These are phyloP conservation scores for Daedaleopsis nitida DNA, from an alignment of 768 basidiomycete species.

Conservation along the genomic window DNA sequence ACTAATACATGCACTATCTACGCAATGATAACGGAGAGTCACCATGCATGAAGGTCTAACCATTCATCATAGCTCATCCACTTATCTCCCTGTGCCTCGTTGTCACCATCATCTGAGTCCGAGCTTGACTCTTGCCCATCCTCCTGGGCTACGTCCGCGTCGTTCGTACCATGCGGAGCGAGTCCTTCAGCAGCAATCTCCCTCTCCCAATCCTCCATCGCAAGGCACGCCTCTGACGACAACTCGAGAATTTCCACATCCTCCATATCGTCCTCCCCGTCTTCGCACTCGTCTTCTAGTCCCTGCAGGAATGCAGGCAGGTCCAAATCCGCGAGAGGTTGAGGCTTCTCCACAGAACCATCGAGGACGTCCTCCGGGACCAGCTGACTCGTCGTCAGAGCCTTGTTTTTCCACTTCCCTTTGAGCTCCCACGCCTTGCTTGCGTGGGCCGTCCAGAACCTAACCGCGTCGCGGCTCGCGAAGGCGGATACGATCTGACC, in stretches of 20 bases:
- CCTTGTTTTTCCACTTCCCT: background rate
- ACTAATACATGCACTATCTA: too few relatives aligned
- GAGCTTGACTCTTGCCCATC: background rate
- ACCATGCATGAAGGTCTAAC: background rate
- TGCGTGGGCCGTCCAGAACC: background rate
- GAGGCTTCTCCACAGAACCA: background rate
- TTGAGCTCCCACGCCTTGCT: background rate
- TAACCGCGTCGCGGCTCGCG: background rate
- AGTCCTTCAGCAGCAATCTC: background rate
- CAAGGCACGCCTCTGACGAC: background rate
- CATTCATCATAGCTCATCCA: background rate
- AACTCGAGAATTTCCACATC: background rate
- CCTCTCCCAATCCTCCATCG: background rate
- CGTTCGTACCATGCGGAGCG: too few relatives aligned
- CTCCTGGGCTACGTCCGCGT: background rate
- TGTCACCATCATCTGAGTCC: background rate
- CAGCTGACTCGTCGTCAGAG: background rate
- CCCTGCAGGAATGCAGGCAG: background rate
- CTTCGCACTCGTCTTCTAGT: background rate
- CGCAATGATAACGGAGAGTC: background rate
- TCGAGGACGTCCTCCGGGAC: background rate
- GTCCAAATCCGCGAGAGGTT: background rate
- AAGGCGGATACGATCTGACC: background rate
- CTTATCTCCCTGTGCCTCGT: background rate
- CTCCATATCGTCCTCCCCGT: background rate